phyloP scores from a whole-genome alignment of 2,329 filamentous ascomycete genomes.

The Capronia epimyces region DNA sequence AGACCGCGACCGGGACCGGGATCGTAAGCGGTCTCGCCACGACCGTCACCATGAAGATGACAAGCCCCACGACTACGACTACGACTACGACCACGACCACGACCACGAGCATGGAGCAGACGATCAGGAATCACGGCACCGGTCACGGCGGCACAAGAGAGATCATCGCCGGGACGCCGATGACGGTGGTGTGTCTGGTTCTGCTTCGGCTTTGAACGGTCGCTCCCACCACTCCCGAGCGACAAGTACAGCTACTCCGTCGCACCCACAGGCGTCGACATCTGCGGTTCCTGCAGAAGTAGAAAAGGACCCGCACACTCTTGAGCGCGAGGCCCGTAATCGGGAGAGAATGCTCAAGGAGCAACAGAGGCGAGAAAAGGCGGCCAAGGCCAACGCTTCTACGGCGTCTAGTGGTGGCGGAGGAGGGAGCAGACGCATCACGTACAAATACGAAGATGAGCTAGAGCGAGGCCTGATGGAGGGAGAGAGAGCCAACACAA shows the following conservation, averaged over 20 bases:
- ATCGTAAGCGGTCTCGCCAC: conserved; percentile 31
- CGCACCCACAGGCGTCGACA: not conserved
- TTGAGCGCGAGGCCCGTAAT: conserved; percentile 65
- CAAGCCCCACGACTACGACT: conserved; percentile 20
- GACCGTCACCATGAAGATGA: conserved; percentile 35
- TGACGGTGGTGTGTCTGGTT: conserved; percentile 5
- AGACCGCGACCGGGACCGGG: conserved; percentile 22
- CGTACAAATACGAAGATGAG: conserved; percentile 49
- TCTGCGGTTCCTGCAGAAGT: not conserved
- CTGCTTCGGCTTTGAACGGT: conserved; percentile 16
- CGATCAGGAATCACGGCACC: conserved; percentile 30
- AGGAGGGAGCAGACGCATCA: conserved; percentile 37
- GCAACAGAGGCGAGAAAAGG: conserved; percentile 59
- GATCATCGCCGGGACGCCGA: conserved; percentile 31
- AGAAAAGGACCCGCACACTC: conserved; percentile 58
- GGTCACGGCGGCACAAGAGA: conserved; percentile 36
- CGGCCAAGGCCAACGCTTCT: conserved; percentile 29
- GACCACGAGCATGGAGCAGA: conserved; percentile 8
- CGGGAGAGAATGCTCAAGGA: conserved; percentile 60
- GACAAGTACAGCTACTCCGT: conserved; percentile 12
- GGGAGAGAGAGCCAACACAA: conserved; percentile 35
- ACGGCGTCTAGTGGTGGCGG: not conserved
- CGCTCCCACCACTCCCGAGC: conserved; percentile 27
- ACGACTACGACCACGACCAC: conserved; percentile 18
- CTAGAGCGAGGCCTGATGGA: conserved; percentile 37